phyloP scores from a whole-genome alignment of 2,329 filamentous ascomycete species.

The Aspergillus floridensis region DNA sequence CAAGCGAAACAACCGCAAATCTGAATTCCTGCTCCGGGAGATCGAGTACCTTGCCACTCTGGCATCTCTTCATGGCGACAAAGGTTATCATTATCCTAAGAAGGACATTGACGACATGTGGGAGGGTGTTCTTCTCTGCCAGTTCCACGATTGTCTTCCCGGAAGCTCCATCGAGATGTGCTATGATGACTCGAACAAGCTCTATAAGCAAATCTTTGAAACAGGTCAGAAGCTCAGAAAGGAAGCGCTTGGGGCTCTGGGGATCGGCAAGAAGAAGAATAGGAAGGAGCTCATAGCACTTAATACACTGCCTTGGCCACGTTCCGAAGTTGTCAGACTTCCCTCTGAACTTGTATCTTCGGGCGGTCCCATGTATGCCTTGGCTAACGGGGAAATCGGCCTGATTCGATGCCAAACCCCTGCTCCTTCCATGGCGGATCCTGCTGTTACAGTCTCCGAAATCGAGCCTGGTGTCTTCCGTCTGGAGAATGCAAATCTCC shows the following conservation, averaged over 20 bases:
- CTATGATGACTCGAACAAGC: slow-evolving; percentile 89
- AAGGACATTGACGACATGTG: slow-evolving; percentile 93
- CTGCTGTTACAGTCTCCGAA: slow-evolving; percentile 50
- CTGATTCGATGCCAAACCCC: slow-evolving; percentile 34
- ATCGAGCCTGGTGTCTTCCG: slow-evolving; percentile 64
- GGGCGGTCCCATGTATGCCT: slow-evolving; percentile 35
- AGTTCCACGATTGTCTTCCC: slow-evolving; percentile 96
- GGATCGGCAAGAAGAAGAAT: slow-evolving; percentile 52
- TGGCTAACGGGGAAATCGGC: slow-evolving; percentile 50
- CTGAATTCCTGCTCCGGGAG: slow-evolving; percentile 81
- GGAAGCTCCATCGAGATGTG: slow-evolving; percentile 97
- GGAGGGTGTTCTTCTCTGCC: slow-evolving; percentile 86
- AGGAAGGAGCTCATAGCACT: slow-evolving; percentile 59
- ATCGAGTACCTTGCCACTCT: slow-evolving; percentile 85
- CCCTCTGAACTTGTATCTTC: slow-evolving; percentile 40
- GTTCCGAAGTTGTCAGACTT: slow-evolving; percentile 69
- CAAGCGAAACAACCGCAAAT: slow-evolving; percentile 86
- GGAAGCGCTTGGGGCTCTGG: slow-evolving; percentile 66
- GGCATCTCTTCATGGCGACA: slow-evolving; percentile 66
- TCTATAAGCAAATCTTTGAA: slow-evolving; percentile 80
- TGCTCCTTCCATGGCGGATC: slow-evolving; percentile 22
- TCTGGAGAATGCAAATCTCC: slow-evolving; percentile 73
- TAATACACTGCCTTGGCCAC: slow-evolving; percentile 85
- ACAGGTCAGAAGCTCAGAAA: slow-evolving; percentile 70
- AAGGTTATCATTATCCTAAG: slow-evolving; percentile 85